Percentiles rank a stretch among this genome's conserved stretches.
phyloP scores from a whole-genome alignment of 1,139 yeast genomes.

The Candida sanyaensis region DNA sequence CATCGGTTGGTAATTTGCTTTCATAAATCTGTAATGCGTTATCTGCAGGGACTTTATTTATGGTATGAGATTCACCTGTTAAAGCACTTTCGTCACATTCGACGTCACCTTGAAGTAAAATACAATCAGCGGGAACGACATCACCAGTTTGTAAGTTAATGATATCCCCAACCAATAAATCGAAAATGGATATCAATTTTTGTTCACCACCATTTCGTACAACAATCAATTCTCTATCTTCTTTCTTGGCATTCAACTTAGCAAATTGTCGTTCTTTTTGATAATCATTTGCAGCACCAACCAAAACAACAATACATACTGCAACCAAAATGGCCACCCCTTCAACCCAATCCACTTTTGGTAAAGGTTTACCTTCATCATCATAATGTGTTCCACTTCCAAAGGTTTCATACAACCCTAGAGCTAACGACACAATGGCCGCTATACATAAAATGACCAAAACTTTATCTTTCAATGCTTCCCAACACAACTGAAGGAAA shows the following conservation, averaged over 20 bases:
- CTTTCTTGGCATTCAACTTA: conserved; percentile 81
- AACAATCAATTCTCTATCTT: conserved; percentile 78
- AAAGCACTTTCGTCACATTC: conserved; percentile 92
- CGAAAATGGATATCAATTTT: conserved; percentile 68
- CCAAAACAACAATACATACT: conserved; percentile 83
- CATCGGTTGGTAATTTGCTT: conserved; percentile 29
- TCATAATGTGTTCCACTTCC: conserved; percentile 81
- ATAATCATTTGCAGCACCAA: conserved; percentile 93
- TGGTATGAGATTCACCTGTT: conserved; percentile 90
- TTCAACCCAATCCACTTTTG: conserved; percentile 95
- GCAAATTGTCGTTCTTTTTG: conserved; percentile 95
- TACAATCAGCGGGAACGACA: conserved; percentile 85
- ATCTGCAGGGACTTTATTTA: conserved; percentile 62
- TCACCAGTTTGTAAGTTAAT: conserved; percentile 90
- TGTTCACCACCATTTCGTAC: conserved; percentile 77
- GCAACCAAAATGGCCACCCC: conserved; percentile 98
- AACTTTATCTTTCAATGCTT: conserved; percentile 90
- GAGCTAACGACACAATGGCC: conserved; percentile 83
- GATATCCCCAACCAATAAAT: conserved; percentile 84
- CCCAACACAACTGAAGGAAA: conserved; percentile 68
- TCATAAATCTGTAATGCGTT: conserved; percentile 42
- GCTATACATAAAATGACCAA: conserved; percentile 81
- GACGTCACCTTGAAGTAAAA: conserved; percentile 73
- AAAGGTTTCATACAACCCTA: conserved; percentile 90
- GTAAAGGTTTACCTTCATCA: conserved; percentile 70